phyloP scores from a whole-genome alignment of 1,139 yeast species.

The Geotrichum siamense region DNA sequence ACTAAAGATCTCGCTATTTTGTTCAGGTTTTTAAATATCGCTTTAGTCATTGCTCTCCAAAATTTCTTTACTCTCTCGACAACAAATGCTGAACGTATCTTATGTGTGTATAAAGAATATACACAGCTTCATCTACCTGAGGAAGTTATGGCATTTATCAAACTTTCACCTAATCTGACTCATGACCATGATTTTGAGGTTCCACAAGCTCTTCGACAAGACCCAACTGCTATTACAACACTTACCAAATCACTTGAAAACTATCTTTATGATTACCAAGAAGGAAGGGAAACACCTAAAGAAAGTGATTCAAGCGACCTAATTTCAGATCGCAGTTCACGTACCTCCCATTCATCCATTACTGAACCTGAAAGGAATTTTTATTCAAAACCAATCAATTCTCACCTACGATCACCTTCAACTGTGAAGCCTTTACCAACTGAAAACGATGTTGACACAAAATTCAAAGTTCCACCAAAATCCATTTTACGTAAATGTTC shows the following conservation, averaged over 20 bases:
- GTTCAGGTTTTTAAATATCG: slow-evolving; percentile 23
- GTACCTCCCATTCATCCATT: slow-evolving; percentile 6
- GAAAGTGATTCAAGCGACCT: slow-evolving; percentile 10
- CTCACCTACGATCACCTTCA: neutral
- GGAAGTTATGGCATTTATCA: slow-evolving; percentile 22
- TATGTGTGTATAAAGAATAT: slow-evolving; percentile 26
- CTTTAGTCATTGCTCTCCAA: slow-evolving; percentile 24
- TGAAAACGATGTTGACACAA: neutral
- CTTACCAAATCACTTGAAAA: slow-evolving; percentile 25
- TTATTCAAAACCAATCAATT: neutral
- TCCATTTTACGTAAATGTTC: slow-evolving; percentile 3
- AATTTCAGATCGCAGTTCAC: slow-evolving; percentile 2
- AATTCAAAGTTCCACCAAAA: slow-evolving; percentile 1
- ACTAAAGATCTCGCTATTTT: slow-evolving; percentile 26
- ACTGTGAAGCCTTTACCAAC: too few species aligned
- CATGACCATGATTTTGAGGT: slow-evolving; percentile 20
- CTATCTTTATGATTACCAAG: slow-evolving; percentile 19
- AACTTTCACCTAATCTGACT: slow-evolving; percentile 21
- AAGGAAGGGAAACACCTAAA: neutral
- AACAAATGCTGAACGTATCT: slow-evolving; percentile 26
- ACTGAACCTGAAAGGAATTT: neutral
- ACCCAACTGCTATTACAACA: slow-evolving; percentile 18
- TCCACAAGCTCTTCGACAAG: slow-evolving; percentile 23
- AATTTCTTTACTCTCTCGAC: slow-evolving; percentile 25
- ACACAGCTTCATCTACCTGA: slow-evolving; percentile 26